Conservation (phyloP, 2,329 filamentous ascomycete species). For the Penicillium sp. region DNA sequence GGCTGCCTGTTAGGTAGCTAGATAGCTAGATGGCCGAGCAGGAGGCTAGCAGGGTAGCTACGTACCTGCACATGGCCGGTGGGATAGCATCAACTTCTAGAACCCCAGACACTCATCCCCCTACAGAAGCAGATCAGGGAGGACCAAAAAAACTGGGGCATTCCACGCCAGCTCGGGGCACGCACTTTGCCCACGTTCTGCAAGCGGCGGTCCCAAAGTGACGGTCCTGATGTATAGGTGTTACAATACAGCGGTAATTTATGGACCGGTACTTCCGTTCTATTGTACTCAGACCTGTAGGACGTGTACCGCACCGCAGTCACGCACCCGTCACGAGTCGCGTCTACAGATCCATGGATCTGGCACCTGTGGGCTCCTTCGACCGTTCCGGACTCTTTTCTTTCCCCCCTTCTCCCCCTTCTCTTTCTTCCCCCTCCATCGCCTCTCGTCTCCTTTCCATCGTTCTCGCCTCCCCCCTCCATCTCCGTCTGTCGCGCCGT, state of each 20-base stretch:
- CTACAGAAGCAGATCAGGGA: background rate
- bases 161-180: slow-evolving; percentile 20
- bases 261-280: background rate
- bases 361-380: slow-evolving; percentile 25
- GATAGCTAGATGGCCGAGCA: background rate
- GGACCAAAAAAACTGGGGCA: slow-evolving; percentile 13
- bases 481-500: slow-evolving; percentile 7
- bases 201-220: slow-evolving; percentile 22
- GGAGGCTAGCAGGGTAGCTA: background rate
- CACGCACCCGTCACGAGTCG: slow-evolving; percentile 19
- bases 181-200: slow-evolving; percentile 27
- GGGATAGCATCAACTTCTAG: slow-evolving; percentile 1
- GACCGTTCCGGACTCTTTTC: slow-evolving; percentile 27
- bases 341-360: slow-evolving; percentile 31
- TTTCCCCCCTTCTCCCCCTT: slow-evolving; percentile 20
- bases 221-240: slow-evolving; percentile 7
- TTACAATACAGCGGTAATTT: slow-evolving; percentile 24
- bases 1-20: background rate
- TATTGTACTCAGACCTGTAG: background rate
- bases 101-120: background rate
- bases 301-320: background rate
- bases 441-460: slow-evolving; percentile 10
- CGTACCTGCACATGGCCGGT: background rate
- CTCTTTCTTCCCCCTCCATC: slow-evolving; percentile 22
- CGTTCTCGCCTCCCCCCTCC: slow-evolving; percentile 1